Base-by-base conservation (phyloP, 2,329 filamentous ascomycete species). In the Fusarium heterosporum region DNA sequence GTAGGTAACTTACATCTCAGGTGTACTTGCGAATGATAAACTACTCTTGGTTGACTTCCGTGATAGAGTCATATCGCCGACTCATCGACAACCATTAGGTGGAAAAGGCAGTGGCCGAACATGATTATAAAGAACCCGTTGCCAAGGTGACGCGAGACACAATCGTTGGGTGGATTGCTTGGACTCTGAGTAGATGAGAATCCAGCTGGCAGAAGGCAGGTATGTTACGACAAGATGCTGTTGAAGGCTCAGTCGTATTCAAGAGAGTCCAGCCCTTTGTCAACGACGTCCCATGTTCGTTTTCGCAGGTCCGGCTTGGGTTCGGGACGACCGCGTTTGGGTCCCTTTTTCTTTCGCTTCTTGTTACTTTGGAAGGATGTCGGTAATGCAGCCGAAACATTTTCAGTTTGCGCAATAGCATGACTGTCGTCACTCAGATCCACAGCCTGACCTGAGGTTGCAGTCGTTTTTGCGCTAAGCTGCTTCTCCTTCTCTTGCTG, bases 281-380 rank as follows among this genome's bases (percentile, higher is more conserved):
- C 88, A 8, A 90, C 88, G 17, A 88, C 80, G 67, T 90, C 88
- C 88, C 88, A 90, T 1, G 88, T 90, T 39, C 88, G 83, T 78
- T 90, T 90, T 46, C 88, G 83, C 64, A 90, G 73, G 71, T 90
- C 88, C 2, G 85, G 85, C 71, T 89, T 89, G 4, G 82, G 82
- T 57, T 83, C 79, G 38, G 78, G 76, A 43, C 78, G 78, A 12
- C 73, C 78, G 13, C 77, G 78, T 48, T 78, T 82, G 11, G 71
- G 71, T 9, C 74, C 76, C 59, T 81, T 82, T 60, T 77, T 78
- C 56, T 73, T 74, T 49, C 55, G 60, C 51, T 70, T 74, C 58
- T 76, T 78, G 22, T 63, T 70, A 38, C 42, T 68, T 26, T 59
- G 56, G n/a, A 58, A 68, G 13, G 45, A 52, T 19, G 63, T 26